Conservation (phyloP, 352 stramenopile species). For the Pythium rishiriense region DNA sequence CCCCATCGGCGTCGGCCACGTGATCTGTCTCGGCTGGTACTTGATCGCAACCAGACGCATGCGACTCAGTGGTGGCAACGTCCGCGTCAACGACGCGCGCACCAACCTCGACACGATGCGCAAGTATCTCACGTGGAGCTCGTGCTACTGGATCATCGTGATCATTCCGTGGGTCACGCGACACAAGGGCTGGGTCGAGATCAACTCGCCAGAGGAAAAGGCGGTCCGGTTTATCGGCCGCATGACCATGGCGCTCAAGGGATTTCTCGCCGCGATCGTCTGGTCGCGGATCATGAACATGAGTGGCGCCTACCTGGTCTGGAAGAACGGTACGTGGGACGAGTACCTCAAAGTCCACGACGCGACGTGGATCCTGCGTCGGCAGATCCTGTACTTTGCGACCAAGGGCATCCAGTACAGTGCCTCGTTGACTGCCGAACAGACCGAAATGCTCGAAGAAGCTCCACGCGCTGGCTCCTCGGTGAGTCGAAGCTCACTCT, state of each 20-base stretch:
- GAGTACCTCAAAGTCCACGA: constrained; percentile 87
- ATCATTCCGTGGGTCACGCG: constrained; percentile 70
- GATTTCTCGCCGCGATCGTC: constrained; percentile 59
- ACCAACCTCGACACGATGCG: constrained; percentile 82
- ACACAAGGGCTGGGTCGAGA: constrained; percentile 47
- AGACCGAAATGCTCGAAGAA: constrained; percentile 14
- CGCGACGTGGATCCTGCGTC: constrained; percentile 78
- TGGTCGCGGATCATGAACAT: constrained; percentile 72
- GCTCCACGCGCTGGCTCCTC: constrained; percentile 54
- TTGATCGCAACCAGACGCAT: constrained; percentile 72
- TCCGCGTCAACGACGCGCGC: constrained; percentile 40
- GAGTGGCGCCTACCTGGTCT: constrained; percentile 65
- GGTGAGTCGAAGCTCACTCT: constrained; percentile 60
- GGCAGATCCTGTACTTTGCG: constrained; percentile 83
- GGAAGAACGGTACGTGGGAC: constrained; percentile 81
- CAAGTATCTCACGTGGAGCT: constrained; percentile 74
- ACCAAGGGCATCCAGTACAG: constrained; percentile 77
- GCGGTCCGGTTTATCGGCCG: constrained; percentile 65
- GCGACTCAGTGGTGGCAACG: constrained; percentile 47
- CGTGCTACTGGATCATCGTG: constrained; percentile 67
- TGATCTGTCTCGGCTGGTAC: constrained; percentile 72
- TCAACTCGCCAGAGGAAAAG: constrained; percentile 62
- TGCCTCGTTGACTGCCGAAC: constrained; percentile 18
- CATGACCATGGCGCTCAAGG: constrained; percentile 65
- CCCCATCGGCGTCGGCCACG: constrained; percentile 62